A percentile compares a stretch with the other conserved stretches of the same genome.
Conservation (phyloP, 768 basidiomycete genomes). For the Trametes maxima region DNA sequence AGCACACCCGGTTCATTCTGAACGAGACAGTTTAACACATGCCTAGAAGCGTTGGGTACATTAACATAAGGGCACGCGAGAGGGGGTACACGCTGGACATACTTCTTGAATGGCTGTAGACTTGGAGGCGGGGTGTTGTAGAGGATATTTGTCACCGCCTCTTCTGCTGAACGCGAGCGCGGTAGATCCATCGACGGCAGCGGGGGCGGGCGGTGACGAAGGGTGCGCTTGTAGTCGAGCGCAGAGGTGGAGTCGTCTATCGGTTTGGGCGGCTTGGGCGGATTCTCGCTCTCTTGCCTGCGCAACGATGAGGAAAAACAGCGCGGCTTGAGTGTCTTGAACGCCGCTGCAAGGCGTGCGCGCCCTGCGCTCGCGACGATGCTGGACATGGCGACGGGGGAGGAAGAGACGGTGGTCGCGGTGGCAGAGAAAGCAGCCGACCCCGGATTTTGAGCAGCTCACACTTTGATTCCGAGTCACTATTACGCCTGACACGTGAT, state of each 20-base stretch:
- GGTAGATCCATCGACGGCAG: constrained; percentile 87
- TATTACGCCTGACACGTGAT: constrained; percentile 10
- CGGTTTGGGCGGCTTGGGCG: constrained; percentile 71
- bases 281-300: constrained; percentile 20
- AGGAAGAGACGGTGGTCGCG: constrained; percentile 1
- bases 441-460: constrained; percentile 16
- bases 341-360: constrained; percentile 7
- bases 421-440: constrained; percentile 10
- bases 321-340: constrained; percentile 18
- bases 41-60: constrained; percentile 48
- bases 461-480: constrained; percentile 8
- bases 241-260: constrained; percentile 96
- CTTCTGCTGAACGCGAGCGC: constrained; percentile 82
- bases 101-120: constrained; percentile 92
- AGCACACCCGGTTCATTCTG: constrained; percentile 99
- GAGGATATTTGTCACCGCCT: constrained; percentile 96
- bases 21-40: constrained; percentile 95
- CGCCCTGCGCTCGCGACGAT: constrained; percentile 19
- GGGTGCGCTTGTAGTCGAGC: constrained; percentile 87
- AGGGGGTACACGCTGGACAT: constrained; percentile 27
- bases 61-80: not conserved
- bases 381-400: constrained; percentile 16
- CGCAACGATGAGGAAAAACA: constrained; percentile 20
- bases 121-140: constrained; percentile 96
- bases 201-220: constrained; percentile 75